phyloP scores from a whole-genome alignment of 257 asterid genomes.

The Forsythia viridissima region DNA sequence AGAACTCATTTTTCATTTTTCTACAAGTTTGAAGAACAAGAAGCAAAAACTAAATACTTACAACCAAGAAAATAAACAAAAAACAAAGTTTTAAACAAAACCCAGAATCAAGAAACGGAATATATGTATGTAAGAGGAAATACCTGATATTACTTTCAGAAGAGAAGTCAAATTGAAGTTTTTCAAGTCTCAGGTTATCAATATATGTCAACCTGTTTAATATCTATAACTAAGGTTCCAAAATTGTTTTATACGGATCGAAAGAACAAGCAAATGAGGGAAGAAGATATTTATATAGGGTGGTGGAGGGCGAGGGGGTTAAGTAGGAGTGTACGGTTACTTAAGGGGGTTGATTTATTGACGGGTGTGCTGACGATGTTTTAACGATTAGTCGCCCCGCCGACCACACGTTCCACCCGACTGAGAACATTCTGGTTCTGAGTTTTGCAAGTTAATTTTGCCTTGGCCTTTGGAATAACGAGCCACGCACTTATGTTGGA shows the following conservation, averaged over 20 bases:
- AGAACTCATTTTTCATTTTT: too few relatives aligned
- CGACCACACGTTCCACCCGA: slow-evolving; percentile 42
- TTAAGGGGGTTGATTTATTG: slow-evolving; percentile 20
- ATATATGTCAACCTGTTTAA: too few relatives aligned
- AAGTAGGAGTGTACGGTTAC: slow-evolving; percentile 14
- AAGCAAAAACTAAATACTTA: neutral
- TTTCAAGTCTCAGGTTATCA: neutral
- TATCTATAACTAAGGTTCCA: neutral
- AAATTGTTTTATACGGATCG: slow-evolving; percentile 2
- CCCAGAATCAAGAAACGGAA: neutral
- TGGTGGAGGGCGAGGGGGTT: neutral
- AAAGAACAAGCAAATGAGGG: slow-evolving; percentile 23
- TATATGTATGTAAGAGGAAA: neutral
- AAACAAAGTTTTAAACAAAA: neutral
- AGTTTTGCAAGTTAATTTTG: neutral
- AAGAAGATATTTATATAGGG: slow-evolving; percentile 28
- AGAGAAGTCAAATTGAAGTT: neutral
- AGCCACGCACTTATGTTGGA: neutral
- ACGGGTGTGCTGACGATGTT: slow-evolving; percentile 33
- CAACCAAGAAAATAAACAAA: neutral
- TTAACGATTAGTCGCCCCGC: slow-evolving; percentile 17
- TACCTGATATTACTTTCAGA: slow-evolving; percentile 31
- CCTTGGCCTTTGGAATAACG: neutral
- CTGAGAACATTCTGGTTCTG: slow-evolving; percentile 15
- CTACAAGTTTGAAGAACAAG: too few relatives aligned